Evolutionary conservation across 345 rosid species (phyloP), one percentile per base, ranked within the genome.

Genomic region (Pistacia atlantica): DNA sequence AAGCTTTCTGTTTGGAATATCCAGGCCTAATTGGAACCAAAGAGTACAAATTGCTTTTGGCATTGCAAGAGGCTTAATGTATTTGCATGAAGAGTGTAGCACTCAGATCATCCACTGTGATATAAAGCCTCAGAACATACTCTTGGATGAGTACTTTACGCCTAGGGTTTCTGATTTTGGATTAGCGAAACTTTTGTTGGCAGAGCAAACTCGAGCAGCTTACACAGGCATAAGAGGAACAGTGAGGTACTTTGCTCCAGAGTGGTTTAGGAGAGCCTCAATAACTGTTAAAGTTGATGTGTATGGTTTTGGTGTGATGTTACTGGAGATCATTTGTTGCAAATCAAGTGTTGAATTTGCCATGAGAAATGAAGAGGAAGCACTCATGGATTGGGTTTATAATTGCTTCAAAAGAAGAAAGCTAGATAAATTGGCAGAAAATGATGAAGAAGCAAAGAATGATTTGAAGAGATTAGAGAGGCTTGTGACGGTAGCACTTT

Each of bases 41-140:
- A 72, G 76, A 48, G 76, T 61, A 5, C 58, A 61, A 7, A 73
- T 73, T 61, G 45, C 67, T 2, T 11, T 73, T 17, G 68, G 67
- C 16, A 61, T 73, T 22, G 67, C 76, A 11, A 72, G 75, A 16
- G 75, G 75, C 38, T 22, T 72, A 11, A 22, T 59, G 65, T 72
- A 72, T 14, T 58, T 61, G 67, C 76, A 73, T 10, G 76, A 61
- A 61, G 76, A 73, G 46, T 61, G 76, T 12, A 61, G 46, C 67
- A 61, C 67, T 28, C 67, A 60, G 67, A 61, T 48, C 46, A 61
- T 73, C 56, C 76, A 73, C 35, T 73, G 68, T n/a, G 75, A 72
- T 55, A 58, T 72, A 25, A 71, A 71, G 38, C 75, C 75, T 58
- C 75, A 71, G 58, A 71, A 72, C 65, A 58, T 72, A 58, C 75